These are phyloP conservation scores for Coleophoma eucalyptorum DNA, from an alignment of 2,329 filamentous ascomycete species.

Conservation along the genomic window DNA sequence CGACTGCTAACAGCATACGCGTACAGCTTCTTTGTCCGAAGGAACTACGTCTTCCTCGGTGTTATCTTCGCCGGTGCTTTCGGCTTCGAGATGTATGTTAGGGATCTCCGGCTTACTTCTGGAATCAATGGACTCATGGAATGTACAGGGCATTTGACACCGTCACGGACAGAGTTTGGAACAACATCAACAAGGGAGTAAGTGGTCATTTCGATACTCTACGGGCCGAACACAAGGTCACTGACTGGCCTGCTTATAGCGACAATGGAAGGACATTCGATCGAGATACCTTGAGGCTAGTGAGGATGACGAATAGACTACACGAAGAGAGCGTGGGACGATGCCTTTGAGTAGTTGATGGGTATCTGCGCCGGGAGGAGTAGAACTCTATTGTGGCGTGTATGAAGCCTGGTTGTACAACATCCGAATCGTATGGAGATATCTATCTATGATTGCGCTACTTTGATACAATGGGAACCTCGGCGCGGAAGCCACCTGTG, in stretches of 20 bases:
- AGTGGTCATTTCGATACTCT: constrained; percentile 33
- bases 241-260: constrained; percentile 51
- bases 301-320: constrained; percentile 46
- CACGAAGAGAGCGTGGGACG: neutral
- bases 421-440: neutral
- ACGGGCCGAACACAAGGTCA: constrained; percentile 4
- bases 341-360: neutral
- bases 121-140: constrained; percentile 6
- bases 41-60: constrained; percentile 83
- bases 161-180: constrained; percentile 82
- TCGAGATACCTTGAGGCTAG: constrained; percentile 75
- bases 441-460: no score
- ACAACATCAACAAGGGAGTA: constrained; percentile 88
- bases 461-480: no score
- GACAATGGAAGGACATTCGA: constrained; percentile 99
- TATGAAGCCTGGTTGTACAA: constrained; percentile 23
- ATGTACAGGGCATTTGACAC: constrained; percentile 75
- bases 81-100: constrained; percentile 83
- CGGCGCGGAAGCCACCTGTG: no score
- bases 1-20: neutral
- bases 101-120: neutral
- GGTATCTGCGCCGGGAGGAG: constrained; percentile 5
- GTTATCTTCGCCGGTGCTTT: constrained; percentile 86
- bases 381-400: constrained; percentile 13
- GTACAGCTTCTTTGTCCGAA: constrained; percentile 74